Evolutionary conservation across 2,329 filamentous ascomycete genomes (phyloP), one percentile per base, ranked within the genome.

Genomic region (Lithohypha guttulata): DNA sequence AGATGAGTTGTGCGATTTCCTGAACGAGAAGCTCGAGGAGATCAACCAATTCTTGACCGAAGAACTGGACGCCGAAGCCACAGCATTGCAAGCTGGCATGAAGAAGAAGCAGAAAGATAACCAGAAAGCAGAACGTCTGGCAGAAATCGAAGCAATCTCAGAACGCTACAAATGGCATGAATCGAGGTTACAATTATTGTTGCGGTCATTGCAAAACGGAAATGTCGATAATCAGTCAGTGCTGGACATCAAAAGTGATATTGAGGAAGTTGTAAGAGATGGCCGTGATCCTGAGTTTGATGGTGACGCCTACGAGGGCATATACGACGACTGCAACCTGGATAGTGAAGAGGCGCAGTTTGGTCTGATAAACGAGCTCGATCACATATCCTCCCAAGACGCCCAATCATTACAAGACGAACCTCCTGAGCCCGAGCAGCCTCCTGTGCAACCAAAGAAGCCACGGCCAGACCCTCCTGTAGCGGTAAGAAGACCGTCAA

Each of bases 101-200:
- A 96, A 95, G 69, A 95, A 94, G 68, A 84, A 86, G 55, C 96
- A 95, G 68, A 84, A 81, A 60, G 84, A 93, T 52, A 71, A 69
- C 30, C 70, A 74, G 49, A 95, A 93, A 62, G 79, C 83, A 2
- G 89, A 94, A 49, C 79, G 89, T 43, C 79, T 96, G 66, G 77
- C 84, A 39, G 82, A 91, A 57, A 81, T 98, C 50, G 82, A 93
- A 55, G 70, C 74, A 44, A 70, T 80, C 53, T 85, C 87, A 51
- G 91, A 98, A 59, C 78, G 82, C 53, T 89, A 96, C 69, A 95
- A 94, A 63, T 96, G 85, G 83, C 91, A 98, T 58, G 83, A 93
- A 57, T 77, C 78, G 48, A 94, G 93, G 59, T 71, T 98, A 47
- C 91, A 98, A 63, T 71, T 96, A 42, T 77, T 96, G 54, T 77